Evolutionary conservation across 2,329 filamentous ascomycete genomes (phyloP), one percentile per base, ranked within the genome.

Genomic region (Pyrenochaeta sp.): DNA sequence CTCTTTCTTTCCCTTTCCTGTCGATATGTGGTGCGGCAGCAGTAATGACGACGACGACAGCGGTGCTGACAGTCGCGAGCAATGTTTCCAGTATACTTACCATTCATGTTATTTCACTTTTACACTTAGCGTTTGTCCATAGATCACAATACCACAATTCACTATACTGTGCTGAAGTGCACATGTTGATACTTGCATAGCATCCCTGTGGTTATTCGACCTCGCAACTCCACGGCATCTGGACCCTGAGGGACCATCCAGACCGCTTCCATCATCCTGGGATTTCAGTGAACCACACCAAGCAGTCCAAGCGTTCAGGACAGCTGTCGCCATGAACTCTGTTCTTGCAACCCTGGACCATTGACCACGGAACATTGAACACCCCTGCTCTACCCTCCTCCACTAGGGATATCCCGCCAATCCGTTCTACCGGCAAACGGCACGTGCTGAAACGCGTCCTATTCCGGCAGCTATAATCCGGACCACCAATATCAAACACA

Each of bases 81-180:
- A 17, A 42, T 46, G 42, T 30, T 49, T 56, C 51, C 42, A 27
- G 36, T 29, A 17, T 47, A 39, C 49, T 54, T 64, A 59, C 50
- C 23, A 46, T 54, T 53, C 57, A 49, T 54, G 45, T 56, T 46
- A 41, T 51, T 29, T 53, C 43, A 51, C 56, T 56, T 58, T 51
- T 58, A 48, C 57, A 54, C 49, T 66, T 58, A 65, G 62, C 62
- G 61, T 63, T 64, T 39, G 50, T 41, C 31, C 47, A 51, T 61
- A 59, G 51, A 61, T 23, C 21, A 43, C 17, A 39, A 39, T 39
- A 39, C 17, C 36, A 23, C 18, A 17, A 15, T 37, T 9, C 14
- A 9, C 29, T 30, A 46, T 20, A 32, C 18, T 14, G 10, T 31
- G 27, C 2, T 15, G n/a, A 31, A 31, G n/a, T 4, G 9, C 11